Evolutionary conservation across 129 eudicot genomes (phyloP), one percentile per base, ranked within the genome.

Genomic region (sunflower (Helianthus annuus)): DNA sequence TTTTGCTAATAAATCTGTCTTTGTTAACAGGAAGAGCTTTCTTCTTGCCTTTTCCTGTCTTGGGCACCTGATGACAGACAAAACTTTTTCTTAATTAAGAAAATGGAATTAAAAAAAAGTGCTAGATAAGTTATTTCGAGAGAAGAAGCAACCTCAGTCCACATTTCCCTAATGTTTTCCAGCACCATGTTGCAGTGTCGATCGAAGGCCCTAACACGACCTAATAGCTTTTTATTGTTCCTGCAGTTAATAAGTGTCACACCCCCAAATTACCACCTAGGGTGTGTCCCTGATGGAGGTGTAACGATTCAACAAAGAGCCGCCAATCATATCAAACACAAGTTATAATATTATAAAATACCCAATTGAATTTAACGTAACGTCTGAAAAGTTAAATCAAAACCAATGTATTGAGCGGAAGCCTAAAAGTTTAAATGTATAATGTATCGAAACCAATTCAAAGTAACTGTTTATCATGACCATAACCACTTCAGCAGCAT

Each of bases 181-280:
- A 92, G 83, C 69, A 92, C 98, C 97, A 92, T 92, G 72, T 92
- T 92, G 85, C 98, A 92, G 79, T 92, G 98, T 34, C 98, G 84
- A 77, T 92, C 98, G 78, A 89, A 92, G 2, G 98, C 96, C 83
- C 96, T 89, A 70, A 92, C 98, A 71, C 96, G 96, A 2, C 98
- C 98, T 17, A 92, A 74, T 70, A 92, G 93, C 81, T 92, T 92
- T 59, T 82, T 89, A 82, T 92, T 92, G 54, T 92, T 92, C 48
- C 98, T 79, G 80, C 96, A 92, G 80, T 92, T 92, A 57, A 92
- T 89, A 36, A 92, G 91, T n/a, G n/a, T n/a, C n/a, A n/a, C n/a
- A n/a, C n/a, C n/a, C n/a, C n/a, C n/a, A n/a, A n/a, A n/a, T n/a
- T n/a, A n/a, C n/a, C n/a, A n/a, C n/a, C n/a, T n/a, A n/a, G n/a